Evolutionary conservation across 305 asterid genomes (phyloP), one percentile per base, ranked within the genome.

Genomic region (Fraxinus sp.): DNA sequence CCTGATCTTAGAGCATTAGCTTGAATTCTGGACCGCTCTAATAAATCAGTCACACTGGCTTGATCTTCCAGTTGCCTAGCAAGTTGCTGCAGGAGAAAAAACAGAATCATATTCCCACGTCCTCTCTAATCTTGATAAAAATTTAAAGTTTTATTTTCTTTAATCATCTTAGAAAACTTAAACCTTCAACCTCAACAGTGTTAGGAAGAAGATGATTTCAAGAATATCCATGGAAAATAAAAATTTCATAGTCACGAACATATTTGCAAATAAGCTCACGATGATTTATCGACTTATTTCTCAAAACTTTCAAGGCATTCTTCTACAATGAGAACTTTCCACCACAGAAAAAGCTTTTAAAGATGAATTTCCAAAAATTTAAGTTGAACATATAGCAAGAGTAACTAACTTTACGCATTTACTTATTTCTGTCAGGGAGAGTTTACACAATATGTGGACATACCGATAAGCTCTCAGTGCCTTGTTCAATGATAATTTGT

Each of bases 11-110:
- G 71, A 71, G 95, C 94, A 88, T 84, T 83, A 33, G 91, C 85
- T 81, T 96, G 99, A 85, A 92, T 89, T 85, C 97, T 89, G 80
- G 88, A 83, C 77, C 99, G 89, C 87, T 89, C 97, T 41, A 89
- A 83, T 22, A 91, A 77, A 85, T 93, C 94, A 39, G 85, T 80
- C 81, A 94, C 90, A 72, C 88, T 84, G 76, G 89, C 86, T 26
- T 96, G 97, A 90, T 88, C 81, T 87, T 83, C 89, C 79, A 96
- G 92, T 78, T 89, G 94, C 80, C 89, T 88, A 11, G 93, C 90
- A 83, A 96, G 91, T 90, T 85, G 95, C 99, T 96, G 94, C 88
- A 84, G 37, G n/a, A 83, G 73, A 68, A 87, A 82, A 79, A 39
- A 70, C 36, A 80, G 26, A 46, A 49, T 35, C 75, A 73, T 26